These are phyloP conservation scores for Mycena latifolia DNA, from an alignment of 768 basidiomycete species.

Conservation along the genomic window DNA sequence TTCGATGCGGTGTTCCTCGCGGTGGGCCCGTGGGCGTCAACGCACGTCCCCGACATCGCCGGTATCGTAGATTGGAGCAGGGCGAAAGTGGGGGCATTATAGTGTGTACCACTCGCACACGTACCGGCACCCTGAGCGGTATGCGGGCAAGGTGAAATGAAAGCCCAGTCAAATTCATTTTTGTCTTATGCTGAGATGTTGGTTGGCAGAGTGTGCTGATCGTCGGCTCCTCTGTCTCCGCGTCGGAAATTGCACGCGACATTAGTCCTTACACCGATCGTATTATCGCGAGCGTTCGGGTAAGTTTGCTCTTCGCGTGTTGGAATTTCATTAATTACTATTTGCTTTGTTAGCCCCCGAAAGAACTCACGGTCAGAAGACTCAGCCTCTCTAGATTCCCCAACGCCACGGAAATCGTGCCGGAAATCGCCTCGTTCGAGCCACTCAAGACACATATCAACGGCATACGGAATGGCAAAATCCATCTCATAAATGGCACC, in stretches of 20 bases:
- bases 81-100: conserved; percentile 12
- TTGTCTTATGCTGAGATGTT: not conserved
- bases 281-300: conserved; percentile 36
- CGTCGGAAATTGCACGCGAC: conserved; percentile 40
- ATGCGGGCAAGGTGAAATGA: conserved; percentile 33
- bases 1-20: conserved; percentile 28
- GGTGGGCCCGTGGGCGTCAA: conserved; percentile 4
- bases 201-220: conserved; percentile 32
- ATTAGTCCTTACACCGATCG: conserved; percentile 32
- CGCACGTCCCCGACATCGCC: conserved; percentile 27
- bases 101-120: conserved; percentile 24
- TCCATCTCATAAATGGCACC: conserved; percentile 45
- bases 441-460: conserved; percentile 28
- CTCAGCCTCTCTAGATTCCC: conserved; percentile 41
- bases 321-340: conserved; percentile 1
- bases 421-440: conserved; percentile 42
- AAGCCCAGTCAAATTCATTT: not conserved
- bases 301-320: not conserved
- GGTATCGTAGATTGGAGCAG: conserved; percentile 33
- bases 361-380: conserved; percentile 39
- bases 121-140: conserved; percentile 27
- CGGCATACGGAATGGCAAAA: conserved; percentile 40
- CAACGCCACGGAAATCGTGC: not conserved
- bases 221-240: conserved; percentile 35
- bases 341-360: conserved; percentile 36